Base-by-base conservation (phyloP, 2,329 filamentous ascomycete genomes). In the Arthroderma sp. region DNA sequence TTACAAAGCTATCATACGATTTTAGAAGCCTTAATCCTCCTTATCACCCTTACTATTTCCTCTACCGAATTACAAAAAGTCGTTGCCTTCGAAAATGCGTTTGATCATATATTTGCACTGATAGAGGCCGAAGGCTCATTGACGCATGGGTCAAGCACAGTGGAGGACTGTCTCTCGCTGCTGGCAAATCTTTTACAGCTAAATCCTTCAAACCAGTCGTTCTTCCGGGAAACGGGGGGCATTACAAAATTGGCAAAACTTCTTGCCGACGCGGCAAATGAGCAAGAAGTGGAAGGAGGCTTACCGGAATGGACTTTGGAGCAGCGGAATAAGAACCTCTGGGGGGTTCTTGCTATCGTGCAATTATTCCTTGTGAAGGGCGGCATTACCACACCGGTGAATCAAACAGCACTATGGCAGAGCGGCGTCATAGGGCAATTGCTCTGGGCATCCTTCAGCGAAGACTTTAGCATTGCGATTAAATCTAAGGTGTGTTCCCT, bases 71-170 rank as follows among this genome's bases (percentile, higher is more conserved):
- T 98, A 43, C 88, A 96, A 60, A 96, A 96, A 62, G 74, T 96
- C 1, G 88, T 96, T 27, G 91, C 87, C 0, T 96, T 95, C 53
- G 87, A 95, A 57, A 89, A 86, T 70, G 86, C 88, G 0, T 96
- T 95, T 56, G 86, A 91, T 49, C 80, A 82, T 37, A 70, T 93
- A 28, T 95, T 96, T 60, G 72, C 72, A 38, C 80, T 96, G 43
- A 84, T 98, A 43, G 75, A 82, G 52, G 70, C 73, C 0, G 91
- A 98, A 56, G 91, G 91, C 0, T 83, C 82, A 2, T 68, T 98
- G 38, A 74, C 73, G 4, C 81, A 93, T 54, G 91, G 91, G 10
- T 86, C 85, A 36, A 82, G 89, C 49, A 77, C 85, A 8, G 84
- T 95, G 3, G 89, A 96, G 63, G 91, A 98, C 62, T 95, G 88